These are phyloP conservation scores for Trichophyton equinum DNA, from an alignment of 2,329 filamentous ascomycete species.

Conservation along the genomic window DNA sequence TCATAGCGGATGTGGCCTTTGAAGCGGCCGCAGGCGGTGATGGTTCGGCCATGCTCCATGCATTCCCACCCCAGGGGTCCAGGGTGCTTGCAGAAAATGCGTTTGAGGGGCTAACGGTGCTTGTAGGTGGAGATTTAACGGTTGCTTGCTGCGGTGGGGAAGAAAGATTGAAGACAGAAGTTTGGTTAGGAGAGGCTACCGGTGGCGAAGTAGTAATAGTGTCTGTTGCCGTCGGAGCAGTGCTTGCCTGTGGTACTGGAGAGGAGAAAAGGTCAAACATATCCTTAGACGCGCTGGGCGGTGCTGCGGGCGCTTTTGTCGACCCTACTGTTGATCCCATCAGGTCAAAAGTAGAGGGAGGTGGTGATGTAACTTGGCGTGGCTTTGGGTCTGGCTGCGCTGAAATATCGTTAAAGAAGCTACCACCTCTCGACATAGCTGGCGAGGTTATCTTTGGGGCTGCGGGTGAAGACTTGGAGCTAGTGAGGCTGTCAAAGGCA, in stretches of 20 bases:
- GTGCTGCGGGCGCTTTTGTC: constrained; percentile 32
- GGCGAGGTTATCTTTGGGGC: constrained; percentile 39
- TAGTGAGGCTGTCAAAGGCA: constrained; percentile 18
- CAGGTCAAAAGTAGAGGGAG: constrained; percentile 8
- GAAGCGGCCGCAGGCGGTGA: constrained; percentile 36
- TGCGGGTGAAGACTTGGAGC: constrained; percentile 32
- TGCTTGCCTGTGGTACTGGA: constrained; percentile 31
- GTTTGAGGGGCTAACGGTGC: constrained; percentile 31
- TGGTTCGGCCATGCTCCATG: constrained; percentile 59
- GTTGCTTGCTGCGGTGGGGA: constrained; percentile 25
- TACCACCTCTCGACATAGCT: constrained; percentile 46
- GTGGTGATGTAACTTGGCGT: constrained; percentile 18
- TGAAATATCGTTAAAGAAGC: constrained; percentile 69
- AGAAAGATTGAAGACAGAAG: constrained; percentile 75
- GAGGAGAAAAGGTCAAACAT: constrained; percentile 61
- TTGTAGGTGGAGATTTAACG: constrained; percentile 20
- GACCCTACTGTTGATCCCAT: constrained; percentile 14
- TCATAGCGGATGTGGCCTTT: constrained; percentile 27
- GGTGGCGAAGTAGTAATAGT: constrained; percentile 33
- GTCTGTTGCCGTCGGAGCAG: constrained; percentile 20
- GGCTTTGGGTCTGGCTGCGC: constrained; percentile 41
- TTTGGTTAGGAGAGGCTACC: constrained; percentile 30
- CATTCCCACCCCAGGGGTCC: constrained; percentile 78
- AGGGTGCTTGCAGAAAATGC: constrained; percentile 30
- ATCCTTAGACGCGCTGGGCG: constrained; percentile 51